Evolutionary conservation across 306 rosid genomes (phyloP).

Genomic region (Trichosanthes truncata): DNA sequence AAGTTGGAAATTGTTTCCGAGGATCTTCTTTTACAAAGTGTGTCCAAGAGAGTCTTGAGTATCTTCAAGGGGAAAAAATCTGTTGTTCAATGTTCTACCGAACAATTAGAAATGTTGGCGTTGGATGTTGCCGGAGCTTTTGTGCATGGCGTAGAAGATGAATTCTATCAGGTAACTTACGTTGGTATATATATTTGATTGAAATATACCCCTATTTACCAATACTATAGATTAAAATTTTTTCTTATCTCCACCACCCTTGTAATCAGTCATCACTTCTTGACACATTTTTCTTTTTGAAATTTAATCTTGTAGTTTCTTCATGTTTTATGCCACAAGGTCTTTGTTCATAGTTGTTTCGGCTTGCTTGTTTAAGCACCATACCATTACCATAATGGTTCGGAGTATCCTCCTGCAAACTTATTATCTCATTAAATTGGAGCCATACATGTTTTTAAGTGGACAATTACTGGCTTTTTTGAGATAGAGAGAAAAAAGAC

Average conservation of each 20-base stretch:
- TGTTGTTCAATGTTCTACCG: conserved; percentile 27
- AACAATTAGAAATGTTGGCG: conserved; percentile 36
- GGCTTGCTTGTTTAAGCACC: neutral
- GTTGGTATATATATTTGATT: neutral
- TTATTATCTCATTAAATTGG: neutral
- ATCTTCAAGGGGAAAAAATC: conserved; percentile 31
- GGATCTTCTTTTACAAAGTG: conserved; percentile 70
- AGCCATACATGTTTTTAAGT: neutral
- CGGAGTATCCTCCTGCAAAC: neutral
- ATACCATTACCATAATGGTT: neutral
- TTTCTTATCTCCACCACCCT: neutral
- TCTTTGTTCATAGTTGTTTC: neutral
- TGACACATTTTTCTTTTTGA: neutral
- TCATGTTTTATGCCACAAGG: neutral
- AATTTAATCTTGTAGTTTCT: neutral
- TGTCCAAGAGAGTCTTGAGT: conserved; percentile 56
- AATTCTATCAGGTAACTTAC: conserved; percentile 66
- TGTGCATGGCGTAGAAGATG: conserved; percentile 94
- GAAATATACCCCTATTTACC: neutral
- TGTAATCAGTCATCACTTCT: neutral
- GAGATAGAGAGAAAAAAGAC: neutral
- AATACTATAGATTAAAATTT: neutral
- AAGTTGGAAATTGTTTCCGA: conserved; percentile 54
- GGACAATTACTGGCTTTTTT: neutral
- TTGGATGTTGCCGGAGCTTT: conserved; percentile 64